These are phyloP conservation scores for Saturnispora mendoncae DNA, from an alignment of 805 yeast genomes.

Conservation along the genomic window DNA sequence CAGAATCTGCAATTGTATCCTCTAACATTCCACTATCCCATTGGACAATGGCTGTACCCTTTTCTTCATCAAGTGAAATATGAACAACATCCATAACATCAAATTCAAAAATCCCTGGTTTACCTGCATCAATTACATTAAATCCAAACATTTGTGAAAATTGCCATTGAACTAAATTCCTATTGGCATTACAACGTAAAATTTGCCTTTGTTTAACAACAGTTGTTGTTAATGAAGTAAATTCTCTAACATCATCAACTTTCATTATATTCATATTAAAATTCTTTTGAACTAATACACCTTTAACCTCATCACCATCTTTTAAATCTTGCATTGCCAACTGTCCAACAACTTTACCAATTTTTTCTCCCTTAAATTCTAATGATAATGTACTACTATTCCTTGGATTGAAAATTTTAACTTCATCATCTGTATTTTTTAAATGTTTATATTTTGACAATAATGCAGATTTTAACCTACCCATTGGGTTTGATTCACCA, in stretches of 20 bases:
- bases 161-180: conserved; percentile 80
- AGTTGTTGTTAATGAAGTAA: conserved; percentile 78
- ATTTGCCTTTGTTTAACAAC: conserved; percentile 75
- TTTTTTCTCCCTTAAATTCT: conserved; percentile 71
- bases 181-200: conserved; percentile 68
- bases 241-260: conserved; percentile 81
- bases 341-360: conserved; percentile 63
- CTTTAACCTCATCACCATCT: conserved; percentile 46
- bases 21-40: conserved; percentile 88
- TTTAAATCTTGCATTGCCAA: conserved; percentile 40
- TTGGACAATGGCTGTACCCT: conserved; percentile 54
- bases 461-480: conserved; percentile 87
- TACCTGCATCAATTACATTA: conserved; percentile 55
- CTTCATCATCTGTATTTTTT: conserved; percentile 82
- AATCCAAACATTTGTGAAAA: conserved; percentile 92
- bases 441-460: conserved; percentile 74
- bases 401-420: conserved; percentile 84
- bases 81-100: conserved; percentile 58
- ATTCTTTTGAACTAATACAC: conserved; percentile 85
- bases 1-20: conserved; percentile 91
- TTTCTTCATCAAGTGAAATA: conserved; percentile 38
- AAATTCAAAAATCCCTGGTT: conserved; percentile 39
- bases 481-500: conserved; percentile 98
- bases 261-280: conserved; percentile 79
- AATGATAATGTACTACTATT: conserved; percentile 75